Base-by-base conservation (phyloP, 257 asterid genomes). In the Fraxinus cuspidata region DNA sequence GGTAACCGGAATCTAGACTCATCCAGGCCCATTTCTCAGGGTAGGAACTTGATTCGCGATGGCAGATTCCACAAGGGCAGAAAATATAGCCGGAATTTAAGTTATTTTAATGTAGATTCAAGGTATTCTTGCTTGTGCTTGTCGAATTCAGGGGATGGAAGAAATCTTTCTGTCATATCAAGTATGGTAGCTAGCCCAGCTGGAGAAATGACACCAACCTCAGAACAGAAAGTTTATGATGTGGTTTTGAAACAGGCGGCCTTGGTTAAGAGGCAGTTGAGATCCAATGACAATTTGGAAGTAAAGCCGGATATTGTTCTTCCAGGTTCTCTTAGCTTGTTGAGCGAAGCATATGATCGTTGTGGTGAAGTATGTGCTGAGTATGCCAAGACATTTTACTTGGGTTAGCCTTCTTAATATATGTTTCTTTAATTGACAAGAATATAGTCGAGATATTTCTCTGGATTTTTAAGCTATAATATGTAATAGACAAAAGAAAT, bases 331-430 rank as follows among this genome's bases (percentile, higher is more conserved):
- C 84, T 88, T 72, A 83, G 89, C 73, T 31, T 96, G 85, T 84
- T 96, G 85, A 89, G 80, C 75, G 99, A 92, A 82, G 99, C 99
- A 71, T 96, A 96, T 86, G 94, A 94, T 84, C 94, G 99, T 8
- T 94, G 99, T 66, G 85, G 98, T 0, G 96, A 94, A 91, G 93
- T 96, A 31, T 96, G 99, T 79, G 99, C 99, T 0, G 99, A 94
- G 77, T 96, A 96, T 84, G 99, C 99, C 77, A 94, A 96, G 93
- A 93, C 99, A 19, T 96, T 96, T 89, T 92, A 92, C 88, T 86
- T 94, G 74, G 99, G 99, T 96, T 82, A 84, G 96, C 88, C 71
- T 81, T 73, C 81, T 74, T 80, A 65, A 21, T 79, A 76, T 51
- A 21, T 63, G 69, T 9, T 78, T 79, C 74, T 79, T 40, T 74